phyloP scores from a whole-genome alignment of 2,329 filamentous ascomycete genomes.

The Fusarium avenaceum region DNA sequence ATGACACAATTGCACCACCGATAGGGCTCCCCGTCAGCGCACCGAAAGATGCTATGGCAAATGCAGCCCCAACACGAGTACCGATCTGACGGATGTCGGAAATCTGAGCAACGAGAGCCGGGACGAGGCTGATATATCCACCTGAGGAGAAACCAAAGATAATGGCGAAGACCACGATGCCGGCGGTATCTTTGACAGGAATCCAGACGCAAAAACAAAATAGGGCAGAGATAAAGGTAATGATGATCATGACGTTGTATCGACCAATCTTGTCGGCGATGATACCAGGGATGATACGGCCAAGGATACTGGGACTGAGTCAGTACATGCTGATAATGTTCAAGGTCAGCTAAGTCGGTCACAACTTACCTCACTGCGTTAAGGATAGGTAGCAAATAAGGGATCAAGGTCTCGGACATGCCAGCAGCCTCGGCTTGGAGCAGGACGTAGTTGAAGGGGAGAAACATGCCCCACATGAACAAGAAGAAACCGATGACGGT shows the following conservation, averaged over 20 bases:
- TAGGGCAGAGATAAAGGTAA: constrained; percentile 63
- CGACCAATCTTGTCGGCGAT: constrained; percentile 61
- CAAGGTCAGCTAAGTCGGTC: background rate
- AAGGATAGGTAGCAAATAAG: constrained; percentile 69
- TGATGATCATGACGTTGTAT: constrained; percentile 65
- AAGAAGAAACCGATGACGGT: constrained; percentile 64
- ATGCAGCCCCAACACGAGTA: constrained; percentile 74
- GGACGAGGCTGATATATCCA: constrained; percentile 72
- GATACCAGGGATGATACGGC: constrained; percentile 66
- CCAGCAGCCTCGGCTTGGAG: constrained; percentile 62
- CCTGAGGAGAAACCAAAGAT: constrained; percentile 79
- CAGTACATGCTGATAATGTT: constrained; percentile 3
- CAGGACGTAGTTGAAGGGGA: constrained; percentile 67
- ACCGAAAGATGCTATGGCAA: constrained; percentile 72
- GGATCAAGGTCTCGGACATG: constrained; percentile 57
- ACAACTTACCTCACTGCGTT: constrained; percentile 62
- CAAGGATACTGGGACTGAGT: constrained; percentile 58
- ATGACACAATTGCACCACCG: constrained; percentile 70
- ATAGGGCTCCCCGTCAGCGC: constrained; percentile 77
- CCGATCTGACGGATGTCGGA: constrained; percentile 78
- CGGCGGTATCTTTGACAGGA: constrained; percentile 63
- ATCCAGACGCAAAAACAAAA: constrained; percentile 64
- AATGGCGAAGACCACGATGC: constrained; percentile 74
- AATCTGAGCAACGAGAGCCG: constrained; percentile 77
- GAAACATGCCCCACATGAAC: constrained; percentile 68